Evolutionary conservation across 2,329 filamentous ascomycete genomes (phyloP).

Genomic region (Aspergillus sp.): DNA sequence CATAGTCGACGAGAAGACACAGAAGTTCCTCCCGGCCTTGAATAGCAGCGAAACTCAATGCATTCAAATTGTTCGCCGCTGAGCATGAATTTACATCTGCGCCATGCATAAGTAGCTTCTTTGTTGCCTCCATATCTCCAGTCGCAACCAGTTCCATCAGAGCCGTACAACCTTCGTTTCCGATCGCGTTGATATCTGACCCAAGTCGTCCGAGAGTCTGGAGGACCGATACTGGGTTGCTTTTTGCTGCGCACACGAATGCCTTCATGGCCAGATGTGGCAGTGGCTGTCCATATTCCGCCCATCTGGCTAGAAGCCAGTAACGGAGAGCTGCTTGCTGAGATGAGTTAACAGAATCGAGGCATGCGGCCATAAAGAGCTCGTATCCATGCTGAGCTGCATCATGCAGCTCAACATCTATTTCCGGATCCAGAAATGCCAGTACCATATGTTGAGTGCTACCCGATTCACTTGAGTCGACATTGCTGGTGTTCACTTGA

Average conservation of each 20-base stretch:
- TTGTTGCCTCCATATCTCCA: constrained; percentile 6
- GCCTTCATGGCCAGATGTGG: constrained; percentile 10
- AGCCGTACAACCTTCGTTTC: constrained; percentile 8
- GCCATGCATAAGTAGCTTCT: constrained; percentile 17
- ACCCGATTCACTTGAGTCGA: neutral
- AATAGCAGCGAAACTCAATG: constrained; percentile 14
- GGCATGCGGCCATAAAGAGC: too few relatives aligned
- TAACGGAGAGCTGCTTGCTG: constrained; percentile 13
- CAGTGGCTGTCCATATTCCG: constrained; percentile 8
- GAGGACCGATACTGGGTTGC: constrained; percentile 13
- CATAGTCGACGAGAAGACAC: constrained; percentile 2
- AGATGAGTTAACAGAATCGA: too few relatives aligned
- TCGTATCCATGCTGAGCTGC: too few relatives aligned
- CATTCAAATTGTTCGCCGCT: neutral
- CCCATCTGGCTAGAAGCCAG: constrained; percentile 20
- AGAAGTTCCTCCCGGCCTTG: constrained; percentile 7
- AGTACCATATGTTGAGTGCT: neutral
- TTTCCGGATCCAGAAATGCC: constrained; percentile 5
- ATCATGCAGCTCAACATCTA: neutral
- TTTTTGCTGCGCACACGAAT: constrained; percentile 13
- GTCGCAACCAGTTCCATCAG: constrained; percentile 11
- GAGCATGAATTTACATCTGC: constrained; percentile 18
- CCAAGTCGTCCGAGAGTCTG: constrained; percentile 15
- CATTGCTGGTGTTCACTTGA: neutral
- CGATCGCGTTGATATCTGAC: constrained; percentile 18